Base-by-base conservation (phyloP, 805 yeast species). In the Starmerella bombicola region DNA sequence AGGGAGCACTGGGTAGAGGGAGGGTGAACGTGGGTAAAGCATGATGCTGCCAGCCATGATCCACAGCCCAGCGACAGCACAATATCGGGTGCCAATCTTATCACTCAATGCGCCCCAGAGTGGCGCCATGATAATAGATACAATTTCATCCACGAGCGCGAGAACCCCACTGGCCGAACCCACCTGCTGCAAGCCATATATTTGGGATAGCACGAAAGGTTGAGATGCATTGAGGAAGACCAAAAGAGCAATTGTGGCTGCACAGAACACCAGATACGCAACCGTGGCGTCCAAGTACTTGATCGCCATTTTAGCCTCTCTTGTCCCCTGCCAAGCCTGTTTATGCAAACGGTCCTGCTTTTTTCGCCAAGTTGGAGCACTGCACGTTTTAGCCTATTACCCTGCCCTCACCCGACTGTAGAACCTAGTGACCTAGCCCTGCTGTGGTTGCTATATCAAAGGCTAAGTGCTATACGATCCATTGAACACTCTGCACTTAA, bases 41-140 rank as follows among this genome's bases (percentile, higher is more conserved):
- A 66, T 46, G 17, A 78, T 55, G 24, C 74, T 61, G 3, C 64
- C 15, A 6, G 75, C 75, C 25, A 71, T 53, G 10, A 69, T 47
- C n/a, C 64, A 30, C 33, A 76, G 67, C 10, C 82, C 76, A 3
- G 54, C 44, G 10, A 66, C 57, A 33, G 69, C 69, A 12, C 76
- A 65, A 19, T 71, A 59, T 41, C 76, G 67, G 1, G 83, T 64
- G 4, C 84, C 84, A 37, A 76, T 57, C 48, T 69, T 68, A 52
- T 79, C 86, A 48, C 74, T 67, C 21, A 74, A 51, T 0, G 78
- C 70, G 3, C 86, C 88, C 47, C 77, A 59, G 18, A 77, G 57
- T 0, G 86, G 85, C 10, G 80, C 69, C 15, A 67, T 49, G 0
- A 65, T 35, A 37, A 78, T 68, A 4, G 74, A 65, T 0, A 73